These are phyloP conservation scores for Stemphylium vesicarium DNA, from an alignment of 2,329 filamentous ascomycete species.

Conservation along the genomic window DNA sequence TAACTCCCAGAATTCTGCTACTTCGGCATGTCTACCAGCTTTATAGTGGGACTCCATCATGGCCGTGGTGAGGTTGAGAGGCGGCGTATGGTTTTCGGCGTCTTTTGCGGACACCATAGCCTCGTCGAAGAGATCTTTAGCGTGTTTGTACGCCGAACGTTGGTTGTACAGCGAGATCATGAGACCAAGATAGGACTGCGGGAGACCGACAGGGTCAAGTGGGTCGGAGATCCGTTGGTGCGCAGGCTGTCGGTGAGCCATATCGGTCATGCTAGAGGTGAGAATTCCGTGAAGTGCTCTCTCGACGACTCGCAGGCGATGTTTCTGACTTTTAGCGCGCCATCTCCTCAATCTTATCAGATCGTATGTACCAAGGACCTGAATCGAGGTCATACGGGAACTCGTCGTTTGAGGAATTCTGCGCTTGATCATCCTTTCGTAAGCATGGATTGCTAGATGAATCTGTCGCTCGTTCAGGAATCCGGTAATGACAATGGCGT, in stretches of 20 bases:
- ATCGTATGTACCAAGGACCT: conserved; percentile 32
- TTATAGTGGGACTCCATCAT: conserved; percentile 72
- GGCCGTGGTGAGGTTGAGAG: conserved; percentile 54
- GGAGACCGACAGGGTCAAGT: conserved; percentile 51
- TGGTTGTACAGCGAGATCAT: conserved; percentile 63
- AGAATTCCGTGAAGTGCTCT: conserved; percentile 36
- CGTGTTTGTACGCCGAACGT: conserved; percentile 53
- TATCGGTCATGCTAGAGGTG: conserved; percentile 34
- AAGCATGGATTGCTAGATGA: conserved; percentile 58
- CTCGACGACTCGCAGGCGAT: conserved; percentile 35
- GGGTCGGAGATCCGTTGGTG: conserved; percentile 29
- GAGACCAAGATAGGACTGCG: conserved; percentile 60
- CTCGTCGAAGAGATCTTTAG: conserved; percentile 36
- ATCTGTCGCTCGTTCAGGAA: conserved; percentile 51
- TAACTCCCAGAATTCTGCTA: conserved; percentile 71
- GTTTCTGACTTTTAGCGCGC: conserved; percentile 16
- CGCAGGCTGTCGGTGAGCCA: conserved; percentile 35
- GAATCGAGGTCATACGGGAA: conserved; percentile 51
- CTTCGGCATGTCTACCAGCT: conserved; percentile 63
- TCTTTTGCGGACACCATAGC: conserved; percentile 25
- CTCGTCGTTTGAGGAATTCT: conserved; percentile 51
- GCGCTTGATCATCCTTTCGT: conserved; percentile 51
- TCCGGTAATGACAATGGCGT: conserved; percentile 60
- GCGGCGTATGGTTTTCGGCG: conserved; percentile 23
- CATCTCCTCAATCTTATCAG: conserved; percentile 23